Conservation (phyloP, 164 flowering plant species). For the Stephania japonica region DNA sequence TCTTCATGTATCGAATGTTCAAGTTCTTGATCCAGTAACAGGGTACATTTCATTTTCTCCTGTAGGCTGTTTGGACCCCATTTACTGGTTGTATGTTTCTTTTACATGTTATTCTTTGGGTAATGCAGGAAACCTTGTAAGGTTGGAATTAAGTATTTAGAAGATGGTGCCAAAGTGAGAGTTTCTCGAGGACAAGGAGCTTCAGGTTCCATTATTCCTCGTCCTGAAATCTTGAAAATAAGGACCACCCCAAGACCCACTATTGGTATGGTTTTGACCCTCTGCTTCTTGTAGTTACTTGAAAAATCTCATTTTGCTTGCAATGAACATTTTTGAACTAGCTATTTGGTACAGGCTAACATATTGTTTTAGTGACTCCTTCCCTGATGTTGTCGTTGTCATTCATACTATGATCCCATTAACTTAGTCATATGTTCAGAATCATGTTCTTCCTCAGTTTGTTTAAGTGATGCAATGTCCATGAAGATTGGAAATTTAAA, state of each 20-base stretch:
- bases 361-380: background rate
- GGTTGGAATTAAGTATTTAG: conserved; percentile 62
- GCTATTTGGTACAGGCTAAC: background rate
- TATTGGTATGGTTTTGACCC: conserved; percentile 35
- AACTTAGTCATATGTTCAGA: background rate
- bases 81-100: background rate
- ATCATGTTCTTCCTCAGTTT: background rate
- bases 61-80: background rate
- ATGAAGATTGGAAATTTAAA: background rate
- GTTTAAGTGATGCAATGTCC: background rate
- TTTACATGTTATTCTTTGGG: too few relatives aligned
- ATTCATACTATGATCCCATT: background rate
- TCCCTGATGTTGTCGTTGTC: background rate
- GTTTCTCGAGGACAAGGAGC: conserved; percentile 75
- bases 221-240: conserved; percentile 87
- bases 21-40: conserved; percentile 76
- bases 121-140: conserved; percentile 73
- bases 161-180: conserved; percentile 89
- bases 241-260: conserved; percentile 85
- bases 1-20: conserved; percentile 92
- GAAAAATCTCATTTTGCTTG: background rate
- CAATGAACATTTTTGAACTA: background rate
- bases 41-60: conserved; percentile 37
- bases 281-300: background rate
- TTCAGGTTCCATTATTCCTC: conserved; percentile 86